Evolutionary conservation across 805 yeast species (phyloP).

Genomic region (Teunomyces kruisii): DNA sequence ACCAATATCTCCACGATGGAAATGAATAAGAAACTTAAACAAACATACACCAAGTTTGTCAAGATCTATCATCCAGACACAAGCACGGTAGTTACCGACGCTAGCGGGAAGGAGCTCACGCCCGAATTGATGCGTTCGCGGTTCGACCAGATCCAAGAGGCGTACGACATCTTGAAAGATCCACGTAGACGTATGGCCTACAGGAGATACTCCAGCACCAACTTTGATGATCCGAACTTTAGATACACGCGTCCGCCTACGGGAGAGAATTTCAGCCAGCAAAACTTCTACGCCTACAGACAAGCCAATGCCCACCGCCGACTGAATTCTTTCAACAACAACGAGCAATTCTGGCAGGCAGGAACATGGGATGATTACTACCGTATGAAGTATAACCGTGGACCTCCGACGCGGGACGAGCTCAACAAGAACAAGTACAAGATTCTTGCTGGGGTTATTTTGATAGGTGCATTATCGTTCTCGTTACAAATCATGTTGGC

Average conservation of each 20-base stretch:
- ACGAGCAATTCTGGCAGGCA: constrained; percentile 57
- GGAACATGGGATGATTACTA: constrained; percentile 67
- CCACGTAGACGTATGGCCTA: constrained; percentile 44
- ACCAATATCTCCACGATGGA: constrained; percentile 42
- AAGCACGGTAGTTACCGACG: constrained; percentile 25
- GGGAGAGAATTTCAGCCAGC: constrained; percentile 8
- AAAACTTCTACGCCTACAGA: constrained; percentile 32
- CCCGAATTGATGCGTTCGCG: constrained; percentile 30
- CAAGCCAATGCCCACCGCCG: constrained; percentile 39
- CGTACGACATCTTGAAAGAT: constrained; percentile 48
- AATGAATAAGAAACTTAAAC: constrained; percentile 49
- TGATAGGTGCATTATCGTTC: constrained; percentile 35
- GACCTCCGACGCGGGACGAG: constrained; percentile 41
- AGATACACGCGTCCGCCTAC: constrained; percentile 7
- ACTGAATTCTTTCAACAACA: constrained; percentile 28
- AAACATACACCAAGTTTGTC: constrained; percentile 43
- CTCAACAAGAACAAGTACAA: constrained; percentile 43
- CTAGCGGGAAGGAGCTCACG: constrained; percentile 29
- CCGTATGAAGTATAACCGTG: constrained; percentile 36
- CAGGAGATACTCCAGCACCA: constrained; percentile 22
- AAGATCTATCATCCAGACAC: constrained; percentile 84
- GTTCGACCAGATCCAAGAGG: constrained; percentile 32
- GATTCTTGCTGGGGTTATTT: constrained; percentile 40
- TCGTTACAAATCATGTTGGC: constrained; percentile 43
- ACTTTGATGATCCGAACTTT: constrained; percentile 11